phyloP scores from a whole-genome alignment of 2,329 filamentous ascomycete genomes.

The Cladosporium sp. region DNA sequence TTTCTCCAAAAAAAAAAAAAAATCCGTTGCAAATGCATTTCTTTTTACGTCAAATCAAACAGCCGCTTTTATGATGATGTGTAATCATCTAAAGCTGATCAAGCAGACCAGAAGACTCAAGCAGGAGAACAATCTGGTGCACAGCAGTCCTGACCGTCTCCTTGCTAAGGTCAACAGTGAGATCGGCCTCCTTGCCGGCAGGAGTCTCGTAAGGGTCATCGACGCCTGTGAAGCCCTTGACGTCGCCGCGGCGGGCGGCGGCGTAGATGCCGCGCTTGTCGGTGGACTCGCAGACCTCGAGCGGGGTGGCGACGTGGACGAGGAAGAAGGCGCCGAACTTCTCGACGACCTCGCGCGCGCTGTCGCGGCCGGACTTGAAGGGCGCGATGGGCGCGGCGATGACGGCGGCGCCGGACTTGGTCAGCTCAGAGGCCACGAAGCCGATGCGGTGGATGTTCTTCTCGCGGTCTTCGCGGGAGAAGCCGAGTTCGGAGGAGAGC shows the following conservation, averaged over 20 bases:
- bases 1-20: too few species aligned
- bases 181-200: slow-evolving; percentile 73
- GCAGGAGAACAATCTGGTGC: slow-evolving; percentile 90
- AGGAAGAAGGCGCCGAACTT: slow-evolving; percentile 92
- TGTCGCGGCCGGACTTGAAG: slow-evolving; percentile 71
- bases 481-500: slow-evolving; percentile 91
- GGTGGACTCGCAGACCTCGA: slow-evolving; percentile 92
- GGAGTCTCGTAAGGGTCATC: slow-evolving; percentile 95
- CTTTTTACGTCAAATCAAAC: background rate
- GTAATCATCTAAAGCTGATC: slow-evolving; percentile 52
- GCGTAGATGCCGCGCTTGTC: slow-evolving; percentile 90
- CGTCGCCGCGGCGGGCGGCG: slow-evolving; percentile 78
- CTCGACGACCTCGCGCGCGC: slow-evolving; percentile 80
- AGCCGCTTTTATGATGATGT: background rate
- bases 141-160: slow-evolving; percentile 88
- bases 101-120: slow-evolving; percentile 85
- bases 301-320: slow-evolving; percentile 86
- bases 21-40: too few species aligned
- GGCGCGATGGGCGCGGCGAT: slow-evolving; percentile 96
- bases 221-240: slow-evolving; percentile 97
- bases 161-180: slow-evolving; percentile 81
- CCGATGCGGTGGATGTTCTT: slow-evolving; percentile 94
- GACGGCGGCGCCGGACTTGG: slow-evolving; percentile 85
- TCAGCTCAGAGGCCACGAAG: slow-evolving; percentile 93
- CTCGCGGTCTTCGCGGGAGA: slow-evolving; percentile 87